These are phyloP conservation scores for Linnemannia exigua DNA, from an alignment of 192 early-diverging fungal species.

Conservation along the genomic window DNA sequence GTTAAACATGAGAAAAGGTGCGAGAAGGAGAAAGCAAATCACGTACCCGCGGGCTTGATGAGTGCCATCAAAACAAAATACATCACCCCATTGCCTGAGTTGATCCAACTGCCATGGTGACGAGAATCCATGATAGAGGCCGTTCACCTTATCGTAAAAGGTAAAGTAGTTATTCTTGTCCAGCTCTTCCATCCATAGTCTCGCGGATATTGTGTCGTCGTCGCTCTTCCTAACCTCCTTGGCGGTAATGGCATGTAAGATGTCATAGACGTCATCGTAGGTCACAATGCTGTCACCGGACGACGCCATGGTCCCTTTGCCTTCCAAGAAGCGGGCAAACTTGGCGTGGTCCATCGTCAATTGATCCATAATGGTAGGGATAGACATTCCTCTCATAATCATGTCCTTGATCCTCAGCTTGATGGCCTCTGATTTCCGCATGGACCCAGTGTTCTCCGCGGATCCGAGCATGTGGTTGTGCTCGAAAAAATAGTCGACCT, in stretches of 20 bases:
- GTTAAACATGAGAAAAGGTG: neutral
- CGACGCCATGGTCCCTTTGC: neutral
- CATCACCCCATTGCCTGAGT: constrained; percentile 23
- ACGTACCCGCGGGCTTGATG: constrained; percentile 17
- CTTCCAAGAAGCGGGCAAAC: constrained; percentile 14
- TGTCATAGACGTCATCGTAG: constrained; percentile 34
- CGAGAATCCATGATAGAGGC: constrained; percentile 25
- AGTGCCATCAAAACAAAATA: constrained; percentile 20
- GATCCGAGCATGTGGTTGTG: constrained; percentile 17
- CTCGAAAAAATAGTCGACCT: constrained; percentile 15
- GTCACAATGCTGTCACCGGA: constrained; percentile 27
- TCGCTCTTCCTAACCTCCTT: constrained; percentile 18
- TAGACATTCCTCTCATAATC: constrained; percentile 11
- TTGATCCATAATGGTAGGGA: neutral
- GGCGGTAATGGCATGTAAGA: constrained; percentile 10
- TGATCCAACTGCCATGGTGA: constrained; percentile 27
- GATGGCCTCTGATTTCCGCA: constrained; percentile 20
- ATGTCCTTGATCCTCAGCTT: constrained; percentile 16
- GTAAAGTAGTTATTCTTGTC: constrained; percentile 13
- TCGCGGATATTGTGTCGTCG: constrained; percentile 11
- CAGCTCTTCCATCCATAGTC: constrained; percentile 30
- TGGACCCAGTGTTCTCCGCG: constrained; percentile 6
- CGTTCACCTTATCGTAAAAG: constrained; percentile 23
- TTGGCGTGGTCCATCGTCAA: constrained; percentile 31
- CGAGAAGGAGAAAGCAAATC: neutral